These are phyloP conservation scores for Hevea brasiliensis DNA, from an alignment of 345 rosid genomes.

Conservation along the genomic window DNA sequence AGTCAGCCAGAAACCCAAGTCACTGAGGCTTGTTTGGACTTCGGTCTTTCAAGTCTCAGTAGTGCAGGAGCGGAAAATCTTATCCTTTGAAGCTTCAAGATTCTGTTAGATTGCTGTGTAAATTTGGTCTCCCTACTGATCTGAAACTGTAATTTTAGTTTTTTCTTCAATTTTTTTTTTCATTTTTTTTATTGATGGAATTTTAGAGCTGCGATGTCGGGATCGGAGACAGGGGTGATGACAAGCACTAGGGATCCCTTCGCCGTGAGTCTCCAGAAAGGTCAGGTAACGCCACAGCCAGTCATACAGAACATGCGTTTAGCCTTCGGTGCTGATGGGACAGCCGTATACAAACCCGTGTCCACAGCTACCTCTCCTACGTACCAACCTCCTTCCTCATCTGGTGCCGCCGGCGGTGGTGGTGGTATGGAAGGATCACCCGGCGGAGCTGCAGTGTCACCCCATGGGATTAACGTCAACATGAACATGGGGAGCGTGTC, in stretches of 20 bases:
- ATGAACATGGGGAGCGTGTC: constrained; percentile 26
- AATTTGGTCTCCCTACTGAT: constrained; percentile 2
- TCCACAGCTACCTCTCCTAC: constrained; percentile 17
- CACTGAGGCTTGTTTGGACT: constrained; percentile 4
- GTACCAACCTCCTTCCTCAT: constrained; percentile 26
- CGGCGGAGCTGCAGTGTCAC: neutral
- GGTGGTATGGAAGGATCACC: constrained; percentile 23
- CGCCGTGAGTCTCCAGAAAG: constrained; percentile 27
- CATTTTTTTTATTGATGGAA: no score
- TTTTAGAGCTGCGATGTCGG: constrained; percentile 40
- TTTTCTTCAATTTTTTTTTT: neutral
- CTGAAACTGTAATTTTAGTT: neutral
- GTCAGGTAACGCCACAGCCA: constrained; percentile 34
- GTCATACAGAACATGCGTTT: constrained; percentile 52
- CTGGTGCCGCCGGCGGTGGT: constrained; percentile 15
- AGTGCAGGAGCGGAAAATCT: neutral
- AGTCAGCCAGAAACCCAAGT: neutral
- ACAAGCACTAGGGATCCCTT: constrained; percentile 41
- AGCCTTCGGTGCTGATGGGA: constrained; percentile 45
- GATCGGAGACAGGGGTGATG: constrained; percentile 60
- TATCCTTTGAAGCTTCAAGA: neutral
- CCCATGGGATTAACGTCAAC: constrained; percentile 38
- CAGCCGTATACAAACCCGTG: constrained; percentile 47
- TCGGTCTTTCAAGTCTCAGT: constrained; percentile 1
- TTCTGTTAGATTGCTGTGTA: neutral